A percentile compares a stretch with the other conserved stretches of the same genome.
Evolutionary conservation across 495 filamentous ascomycete genomes (phyloP).

Genomic region (Xylaria telfairii): DNA sequence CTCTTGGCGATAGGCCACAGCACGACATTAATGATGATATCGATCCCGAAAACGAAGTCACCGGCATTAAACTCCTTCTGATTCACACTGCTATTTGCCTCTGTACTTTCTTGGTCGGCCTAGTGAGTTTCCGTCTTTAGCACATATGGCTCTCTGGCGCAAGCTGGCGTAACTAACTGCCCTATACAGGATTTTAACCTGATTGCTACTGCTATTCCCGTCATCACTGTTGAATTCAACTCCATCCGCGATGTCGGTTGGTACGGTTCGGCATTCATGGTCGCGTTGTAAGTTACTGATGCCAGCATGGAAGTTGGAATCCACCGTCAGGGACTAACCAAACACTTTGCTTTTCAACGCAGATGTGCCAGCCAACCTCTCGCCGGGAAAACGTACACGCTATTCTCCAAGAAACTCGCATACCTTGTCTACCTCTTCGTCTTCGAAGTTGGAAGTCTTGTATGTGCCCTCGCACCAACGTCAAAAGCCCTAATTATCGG

Average conservation of each 20-base stretch:
- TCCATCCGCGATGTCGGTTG: slow-evolving; percentile 46
- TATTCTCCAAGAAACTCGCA: slow-evolving; percentile 45
- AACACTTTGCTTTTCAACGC: slow-evolving; percentile 4
- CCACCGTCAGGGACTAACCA: background rate
- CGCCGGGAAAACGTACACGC: slow-evolving; percentile 36
- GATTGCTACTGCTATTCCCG: slow-evolving; percentile 50
- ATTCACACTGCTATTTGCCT: background rate
- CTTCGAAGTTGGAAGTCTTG: slow-evolving; percentile 50
- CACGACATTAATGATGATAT: background rate
- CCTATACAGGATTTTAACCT: background rate
- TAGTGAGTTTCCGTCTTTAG: background rate
- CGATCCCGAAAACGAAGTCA: background rate
- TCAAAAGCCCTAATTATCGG: slow-evolving; percentile 54
- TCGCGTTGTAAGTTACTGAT: slow-evolving; percentile 44
- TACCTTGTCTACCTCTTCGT: slow-evolving; percentile 40
- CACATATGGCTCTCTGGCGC: background rate
- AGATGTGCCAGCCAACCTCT: background rate
- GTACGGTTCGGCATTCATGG: slow-evolving; percentile 47
- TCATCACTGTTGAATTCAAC: slow-evolving; percentile 45
- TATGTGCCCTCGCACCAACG: slow-evolving; percentile 54
- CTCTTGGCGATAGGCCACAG: background rate
- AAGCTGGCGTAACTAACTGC: background rate
- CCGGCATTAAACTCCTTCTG: background rate
- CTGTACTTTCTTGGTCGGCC: background rate
- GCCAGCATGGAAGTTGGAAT: slow-evolving; percentile 23